phyloP scores from a whole-genome alignment of 352 stramenopile species.

The Thalassiosira hispida region DNA sequence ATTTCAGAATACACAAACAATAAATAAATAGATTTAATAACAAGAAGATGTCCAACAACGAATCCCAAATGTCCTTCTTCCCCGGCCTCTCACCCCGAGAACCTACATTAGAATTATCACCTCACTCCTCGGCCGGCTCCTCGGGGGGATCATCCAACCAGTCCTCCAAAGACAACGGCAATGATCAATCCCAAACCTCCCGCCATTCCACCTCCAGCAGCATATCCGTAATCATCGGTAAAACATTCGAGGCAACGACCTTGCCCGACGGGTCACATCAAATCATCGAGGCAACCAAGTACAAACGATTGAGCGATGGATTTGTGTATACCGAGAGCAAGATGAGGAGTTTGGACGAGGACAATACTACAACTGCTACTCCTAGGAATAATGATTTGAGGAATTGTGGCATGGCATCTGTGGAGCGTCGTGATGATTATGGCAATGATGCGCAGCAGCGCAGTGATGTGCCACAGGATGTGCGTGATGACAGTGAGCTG shows the following conservation, averaged over 20 bases:
- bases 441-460: background rate
- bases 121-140: no score
- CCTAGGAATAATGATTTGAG: no score
- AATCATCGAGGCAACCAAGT: conserved; percentile 45
- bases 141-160: no score
- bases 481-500: no score
- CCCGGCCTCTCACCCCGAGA: no score
- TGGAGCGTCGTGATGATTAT: background rate
- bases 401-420: no score
- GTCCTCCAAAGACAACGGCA: no score
- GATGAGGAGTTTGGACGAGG: conserved; percentile 28
- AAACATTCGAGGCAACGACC: conserved; percentile 45
- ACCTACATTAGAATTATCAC: no score
- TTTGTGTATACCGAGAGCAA: conserved; percentile 41
- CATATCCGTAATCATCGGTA: conserved; percentile 43
- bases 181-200: background rate
- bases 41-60: no score
- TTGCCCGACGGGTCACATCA: conserved; percentile 43
- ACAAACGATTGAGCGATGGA: conserved; percentile 41
- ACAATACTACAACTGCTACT: conserved; percentile 3
- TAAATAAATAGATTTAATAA: no score
- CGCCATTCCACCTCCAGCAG: background rate
- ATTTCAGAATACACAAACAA: no score
- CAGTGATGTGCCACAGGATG: background rate
- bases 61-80: no score